phyloP scores from a whole-genome alignment of 768 basidiomycete genomes.

The Kockovaella imperatae region DNA sequence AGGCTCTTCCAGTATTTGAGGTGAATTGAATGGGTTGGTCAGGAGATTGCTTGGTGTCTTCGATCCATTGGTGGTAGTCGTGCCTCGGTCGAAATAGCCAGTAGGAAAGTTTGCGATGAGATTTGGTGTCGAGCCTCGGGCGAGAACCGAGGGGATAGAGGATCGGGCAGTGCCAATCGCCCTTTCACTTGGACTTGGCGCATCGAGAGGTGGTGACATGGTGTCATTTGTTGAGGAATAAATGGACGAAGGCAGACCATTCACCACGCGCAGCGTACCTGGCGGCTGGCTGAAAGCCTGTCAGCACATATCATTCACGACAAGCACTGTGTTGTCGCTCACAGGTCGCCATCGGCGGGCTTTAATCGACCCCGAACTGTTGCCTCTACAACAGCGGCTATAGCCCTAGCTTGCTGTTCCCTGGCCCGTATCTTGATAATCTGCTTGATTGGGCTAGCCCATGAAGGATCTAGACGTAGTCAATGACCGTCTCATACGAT shows the following conservation, averaged over 20 bases:
- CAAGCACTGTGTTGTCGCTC: constrained; percentile 1
- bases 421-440: constrained; percentile 40
- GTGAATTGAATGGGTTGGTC: constrained; percentile 17
- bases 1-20: constrained; percentile 1
- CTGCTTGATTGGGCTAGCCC: constrained; percentile 41
- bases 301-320: not conserved
- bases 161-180: constrained; percentile 1
- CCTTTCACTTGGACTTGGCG: too few relatives aligned
- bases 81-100: constrained; percentile 19
- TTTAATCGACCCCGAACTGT: constrained; percentile 18
- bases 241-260: constrained; percentile 44
- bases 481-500: not conserved
- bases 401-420: constrained; percentile 43
- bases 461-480: constrained; percentile 36
- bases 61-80: constrained; percentile 1
- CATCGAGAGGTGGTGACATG: constrained; percentile 1
- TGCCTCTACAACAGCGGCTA: constrained; percentile 43
- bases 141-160: constrained; percentile 10
- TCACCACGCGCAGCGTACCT: constrained; percentile 37
- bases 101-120: constrained; percentile 22
- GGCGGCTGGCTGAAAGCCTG: constrained; percentile 5
- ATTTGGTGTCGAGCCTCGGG: constrained; percentile 19
- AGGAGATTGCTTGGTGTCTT: constrained; percentile 14
- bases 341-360: constrained; percentile 14
- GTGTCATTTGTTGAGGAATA: constrained; percentile 36